Percentiles rank a stretch among this genome's conserved stretches.
Conservation (phyloP, 1,284 basidiomycete genomes). For the Ceratobasidium sp. region DNA sequence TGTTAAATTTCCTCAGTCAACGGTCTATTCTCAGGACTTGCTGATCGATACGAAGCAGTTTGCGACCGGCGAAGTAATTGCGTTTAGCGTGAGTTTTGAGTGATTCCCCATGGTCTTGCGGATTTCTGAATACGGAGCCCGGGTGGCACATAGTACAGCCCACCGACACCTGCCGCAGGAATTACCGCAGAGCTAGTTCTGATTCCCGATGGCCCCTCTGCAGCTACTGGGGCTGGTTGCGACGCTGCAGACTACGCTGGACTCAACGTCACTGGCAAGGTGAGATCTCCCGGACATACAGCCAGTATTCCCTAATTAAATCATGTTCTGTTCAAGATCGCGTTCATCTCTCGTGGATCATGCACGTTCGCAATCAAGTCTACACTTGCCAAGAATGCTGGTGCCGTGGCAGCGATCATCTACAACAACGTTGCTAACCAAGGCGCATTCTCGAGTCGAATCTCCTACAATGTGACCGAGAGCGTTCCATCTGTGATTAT, state of each 20-base stretch:
- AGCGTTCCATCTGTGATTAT: slow-evolving; percentile 30
- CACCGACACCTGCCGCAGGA: slow-evolving; percentile 6
- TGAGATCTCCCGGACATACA: not conserved
- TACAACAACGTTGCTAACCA: slow-evolving; percentile 27
- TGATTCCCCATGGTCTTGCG: not conserved
- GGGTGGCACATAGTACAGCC: slow-evolving; percentile 31
- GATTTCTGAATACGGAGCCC: not conserved
- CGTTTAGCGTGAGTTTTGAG: slow-evolving; percentile 22
- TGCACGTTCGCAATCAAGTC: slow-evolving; percentile 39
- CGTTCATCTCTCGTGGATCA: slow-evolving; percentile 27
- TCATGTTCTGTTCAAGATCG: not conserved
- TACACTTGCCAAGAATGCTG: slow-evolving; percentile 30
- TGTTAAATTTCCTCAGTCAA: slow-evolving; percentile 28
- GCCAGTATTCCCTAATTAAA: not conserved
- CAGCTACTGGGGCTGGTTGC: slow-evolving; percentile 22
- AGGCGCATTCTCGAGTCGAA: slow-evolving; percentile 24
- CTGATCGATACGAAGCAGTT: slow-evolving; percentile 23
- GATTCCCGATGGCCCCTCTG: slow-evolving; percentile 16
- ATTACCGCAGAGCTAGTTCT: slow-evolving; percentile 30
- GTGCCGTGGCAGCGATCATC: slow-evolving; percentile 20
- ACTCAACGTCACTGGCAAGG: slow-evolving; percentile 21
- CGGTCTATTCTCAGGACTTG: slow-evolving; percentile 23
- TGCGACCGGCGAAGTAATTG: slow-evolving; percentile 28
- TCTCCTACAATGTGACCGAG: slow-evolving; percentile 35
- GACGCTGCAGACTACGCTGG: slow-evolving; percentile 35